Base-by-base conservation (phyloP, 2,329 filamentous ascomycete genomes). In the Ophiostoma sp. region DNA sequence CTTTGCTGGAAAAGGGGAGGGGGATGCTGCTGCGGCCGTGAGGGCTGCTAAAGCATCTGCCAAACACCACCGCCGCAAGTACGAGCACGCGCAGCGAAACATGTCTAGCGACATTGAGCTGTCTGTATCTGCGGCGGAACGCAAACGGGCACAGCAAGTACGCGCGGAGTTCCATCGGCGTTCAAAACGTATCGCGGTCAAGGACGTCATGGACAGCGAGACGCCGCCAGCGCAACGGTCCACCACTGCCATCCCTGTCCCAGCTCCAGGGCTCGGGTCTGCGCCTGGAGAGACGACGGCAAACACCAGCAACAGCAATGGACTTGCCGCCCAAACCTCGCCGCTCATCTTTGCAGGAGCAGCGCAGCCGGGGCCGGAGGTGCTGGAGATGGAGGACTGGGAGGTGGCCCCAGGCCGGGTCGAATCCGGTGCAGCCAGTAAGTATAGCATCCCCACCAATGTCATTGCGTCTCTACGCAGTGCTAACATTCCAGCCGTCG, bases 321-420 rank as follows among this genome's bases (percentile, higher is more conserved):
- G 36, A 18, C 18, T 5, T 38, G 58, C 3, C 4, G 60, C 67
- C 7, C 36, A 44, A 12, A 44, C 49, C 68, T 67, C 74, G 9
- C 66, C 72, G 0, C 41, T 76, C 8, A 64, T 75, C 16, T 70
- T 69, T 7, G 64, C 67, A 6, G 73, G 73, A 11, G 66, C 68
- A 0, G 66, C 72, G 11, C 70, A 60, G 18, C 64, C 68, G 3
- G 67, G 68, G 4, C 47, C 70, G 4, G 71, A 74, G 1, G 63
- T 72, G 1, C 72, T 77, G 7, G 76, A 78, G 66, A 77, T 78
- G 76, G 76, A 78, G 67, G 74, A 75, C 11, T 78, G 77, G 77
- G 77, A 78, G 66, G 45, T 78, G 1, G 77, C 76, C 0, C 77
- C 77, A 0, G 77, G 77, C 2, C 73, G 75, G 3, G 71, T 78